phyloP scores from a whole-genome alignment of 1,139 yeast genomes.

The Diutina catenulata region DNA sequence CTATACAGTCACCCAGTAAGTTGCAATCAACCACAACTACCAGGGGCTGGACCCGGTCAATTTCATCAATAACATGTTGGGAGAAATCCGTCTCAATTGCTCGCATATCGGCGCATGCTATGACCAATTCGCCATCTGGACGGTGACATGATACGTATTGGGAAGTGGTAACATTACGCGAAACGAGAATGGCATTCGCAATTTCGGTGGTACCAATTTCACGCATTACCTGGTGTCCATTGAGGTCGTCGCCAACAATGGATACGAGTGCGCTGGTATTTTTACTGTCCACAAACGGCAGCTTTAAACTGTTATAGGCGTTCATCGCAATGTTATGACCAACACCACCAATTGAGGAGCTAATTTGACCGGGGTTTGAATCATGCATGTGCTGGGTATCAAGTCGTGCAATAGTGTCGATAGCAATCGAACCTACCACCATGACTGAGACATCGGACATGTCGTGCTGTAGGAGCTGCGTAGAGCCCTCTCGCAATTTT shows the following conservation, averaged over 20 bases:
- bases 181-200: constrained; percentile 28
- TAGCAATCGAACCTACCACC: constrained; percentile 67
- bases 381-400: constrained; percentile 23
- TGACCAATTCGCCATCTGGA: constrained; percentile 45
- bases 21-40: constrained; percentile 61
- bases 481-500: too few relatives aligned
- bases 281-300: not conserved
- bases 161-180: constrained; percentile 33
- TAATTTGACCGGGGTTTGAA: constrained; percentile 60
- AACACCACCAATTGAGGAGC: constrained; percentile 68
- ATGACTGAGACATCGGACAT: constrained; percentile 11
- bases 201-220: constrained; percentile 23
- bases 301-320: not conserved
- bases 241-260: constrained; percentile 45
- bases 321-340: constrained; percentile 58
- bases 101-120: constrained; percentile 82
- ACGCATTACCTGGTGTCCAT: constrained; percentile 31
- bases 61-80: constrained; percentile 20
- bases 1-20: constrained; percentile 32
- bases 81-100: constrained; percentile 40
- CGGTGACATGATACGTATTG: constrained; percentile 66
- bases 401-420: constrained; percentile 46
- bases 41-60: constrained; percentile 19
- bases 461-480: too few relatives aligned
- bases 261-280: constrained; percentile 31